Conservation (phyloP, 2,329 filamentous ascomycete species). For the Fusarium palustre region DNA sequence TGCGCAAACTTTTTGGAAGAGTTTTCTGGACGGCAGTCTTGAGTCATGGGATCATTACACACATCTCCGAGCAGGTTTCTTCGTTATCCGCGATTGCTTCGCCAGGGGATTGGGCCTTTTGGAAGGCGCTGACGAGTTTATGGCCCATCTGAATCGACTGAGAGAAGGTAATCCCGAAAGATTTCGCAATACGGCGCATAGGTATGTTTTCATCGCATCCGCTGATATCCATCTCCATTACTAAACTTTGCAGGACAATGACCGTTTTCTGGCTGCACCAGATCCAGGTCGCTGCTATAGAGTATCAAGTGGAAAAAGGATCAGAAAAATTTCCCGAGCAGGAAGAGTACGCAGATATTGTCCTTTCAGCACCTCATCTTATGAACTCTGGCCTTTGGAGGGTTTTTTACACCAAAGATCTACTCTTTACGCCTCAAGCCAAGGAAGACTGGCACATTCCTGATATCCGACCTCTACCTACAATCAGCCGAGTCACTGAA, state of each 20-base stretch:
- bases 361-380: constrained; percentile 44
- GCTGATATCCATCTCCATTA: accelerated
- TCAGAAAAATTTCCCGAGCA: constrained; percentile 22
- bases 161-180: constrained; percentile 43
- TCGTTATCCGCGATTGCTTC: constrained; percentile 48
- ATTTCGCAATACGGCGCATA: constrained; percentile 52
- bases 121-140: constrained; percentile 48
- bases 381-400: constrained; percentile 51
- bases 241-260: constrained; percentile 44
- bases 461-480: constrained; percentile 48
- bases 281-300: constrained; percentile 49
- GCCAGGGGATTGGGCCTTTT: constrained; percentile 41
- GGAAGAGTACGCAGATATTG: constrained; percentile 42
- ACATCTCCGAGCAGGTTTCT: constrained; percentile 51
- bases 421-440: constrained; percentile 49
- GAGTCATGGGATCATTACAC: constrained; percentile 51
- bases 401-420: constrained; percentile 49
- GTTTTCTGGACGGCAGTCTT: constrained; percentile 46
- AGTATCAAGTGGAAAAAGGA: constrained; percentile 35
- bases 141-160: constrained; percentile 47
- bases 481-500: not conserved
- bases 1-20: constrained; percentile 43
- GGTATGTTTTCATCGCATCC: constrained; percentile 22
- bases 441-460: constrained; percentile 49
- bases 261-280: constrained; percentile 53